A percentile compares a stretch with the other conserved stretches of the same genome.
phyloP scores from a whole-genome alignment of 164 flowering plant species.

The Litsea cubeba region DNA sequence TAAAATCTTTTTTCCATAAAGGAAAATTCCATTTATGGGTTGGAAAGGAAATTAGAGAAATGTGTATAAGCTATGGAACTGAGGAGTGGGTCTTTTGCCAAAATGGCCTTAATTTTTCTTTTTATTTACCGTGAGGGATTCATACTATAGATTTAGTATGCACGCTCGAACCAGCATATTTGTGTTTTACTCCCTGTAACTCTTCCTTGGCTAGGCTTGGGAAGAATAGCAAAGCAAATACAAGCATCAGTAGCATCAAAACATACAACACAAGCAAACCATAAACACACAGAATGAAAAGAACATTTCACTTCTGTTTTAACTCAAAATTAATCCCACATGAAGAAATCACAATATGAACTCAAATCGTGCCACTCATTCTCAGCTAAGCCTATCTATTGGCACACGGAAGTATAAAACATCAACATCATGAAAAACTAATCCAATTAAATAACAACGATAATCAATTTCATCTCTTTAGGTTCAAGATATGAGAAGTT shows the following conservation, averaged over 20 bases:
- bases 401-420: not conserved
- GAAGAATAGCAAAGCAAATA: slow-evolving; percentile 1
- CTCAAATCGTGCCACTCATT: not conserved
- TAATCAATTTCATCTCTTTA: too few species aligned
- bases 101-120: not conserved
- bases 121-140: not conserved
- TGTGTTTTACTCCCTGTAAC: slow-evolving; percentile 1
- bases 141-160: not conserved
- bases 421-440: not conserved
- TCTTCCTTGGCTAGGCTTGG: slow-evolving; percentile 5
- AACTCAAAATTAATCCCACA: not conserved
- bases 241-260: not conserved
- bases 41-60: not conserved
- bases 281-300: not conserved
- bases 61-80: not conserved
- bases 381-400: too few species aligned
- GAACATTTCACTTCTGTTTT: not conserved
- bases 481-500: not conserved
- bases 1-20: too few species aligned
- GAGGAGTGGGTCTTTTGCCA: not conserved
- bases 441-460: not conserved
- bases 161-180: not conserved
- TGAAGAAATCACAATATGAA: not conserved
- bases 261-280: not conserved
- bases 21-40: not conserved